Conservation (phyloP, 2,329 filamentous ascomycete genomes). For the Fusarium cicatricum region DNA sequence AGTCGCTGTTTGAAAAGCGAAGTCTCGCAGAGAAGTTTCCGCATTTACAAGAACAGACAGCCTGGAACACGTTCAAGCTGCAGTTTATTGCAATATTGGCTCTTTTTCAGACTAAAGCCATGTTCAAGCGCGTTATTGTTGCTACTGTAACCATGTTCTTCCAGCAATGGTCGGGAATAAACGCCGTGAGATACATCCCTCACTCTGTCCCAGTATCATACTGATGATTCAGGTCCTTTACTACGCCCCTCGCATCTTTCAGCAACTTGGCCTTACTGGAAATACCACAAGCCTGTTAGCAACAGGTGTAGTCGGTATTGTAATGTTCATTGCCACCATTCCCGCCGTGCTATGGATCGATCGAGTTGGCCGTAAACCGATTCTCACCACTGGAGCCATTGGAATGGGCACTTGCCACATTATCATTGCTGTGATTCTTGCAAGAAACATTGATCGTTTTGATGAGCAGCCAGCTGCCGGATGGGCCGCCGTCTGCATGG, state of each 20-base stretch:
- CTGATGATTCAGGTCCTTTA: conserved; percentile 56
- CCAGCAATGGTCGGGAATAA: conserved; percentile 59
- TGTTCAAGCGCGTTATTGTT: conserved; percentile 72
- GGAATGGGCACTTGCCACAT: conserved; percentile 77
- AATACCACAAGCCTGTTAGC: conserved; percentile 67
- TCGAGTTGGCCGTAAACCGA: conserved; percentile 68
- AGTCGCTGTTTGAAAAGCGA: conserved; percentile 79
- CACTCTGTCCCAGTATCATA: no score
- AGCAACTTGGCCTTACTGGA: conserved; percentile 65
- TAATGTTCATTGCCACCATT: conserved; percentile 74
- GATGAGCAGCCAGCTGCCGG: conserved; percentile 65
- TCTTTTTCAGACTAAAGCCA: conserved; percentile 70
- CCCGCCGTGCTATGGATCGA: conserved; percentile 73
- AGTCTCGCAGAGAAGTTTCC: conserved; percentile 74
- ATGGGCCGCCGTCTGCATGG: conserved; percentile 73
- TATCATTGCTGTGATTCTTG: conserved; percentile 75
- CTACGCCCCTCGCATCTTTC: conserved; percentile 76
- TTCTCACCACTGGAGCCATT: conserved; percentile 69
- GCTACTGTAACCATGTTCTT: conserved; percentile 71
- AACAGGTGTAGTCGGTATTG: conserved; percentile 75
- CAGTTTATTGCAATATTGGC: conserved; percentile 73
- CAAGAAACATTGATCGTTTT: conserved; percentile 68
- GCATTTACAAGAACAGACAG: conserved; percentile 65
- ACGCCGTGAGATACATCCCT: conserved; percentile 53
- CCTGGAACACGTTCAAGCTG: conserved; percentile 71